Evolutionary conservation across 2,329 filamentous ascomycete genomes (phyloP), one percentile per base, ranked within the genome.

Genomic region (Didymella pomorum): DNA sequence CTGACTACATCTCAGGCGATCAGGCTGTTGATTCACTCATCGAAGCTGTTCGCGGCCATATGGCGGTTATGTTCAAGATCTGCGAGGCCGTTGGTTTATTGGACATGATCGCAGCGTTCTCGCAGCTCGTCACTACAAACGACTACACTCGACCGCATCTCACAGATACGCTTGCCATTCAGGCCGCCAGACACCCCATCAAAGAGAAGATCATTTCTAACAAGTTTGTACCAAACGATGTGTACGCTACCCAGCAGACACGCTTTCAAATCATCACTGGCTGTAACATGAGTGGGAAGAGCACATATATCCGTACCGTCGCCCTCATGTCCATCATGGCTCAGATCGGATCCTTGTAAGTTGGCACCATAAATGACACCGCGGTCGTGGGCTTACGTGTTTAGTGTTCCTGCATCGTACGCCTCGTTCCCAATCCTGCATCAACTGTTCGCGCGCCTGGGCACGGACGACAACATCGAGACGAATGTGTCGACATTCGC

Each of bases 271-370:
- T 98, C 61, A 89, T 99, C 62, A 98, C 94, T 0, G 94, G 95
- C 3, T 96, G 92, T 74, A 99, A 99, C 69, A 99, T 99, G 95
- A 96, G 92, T 67, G 95, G 74, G 0, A 99, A 98, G 75, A 96
- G 91, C 63, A 99, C 93, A 0, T 98, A 97, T 71, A 97, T 98
- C 62, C 87, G 92, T 48, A 89, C 90, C 1, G 82, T 96, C 23
- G 91, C 94, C 0, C 80, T 99, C 29, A 86, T 96, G 71, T 87
- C 90, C 43, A 87, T 99, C 57, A 97, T 99, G 93, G 92, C 92
- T 0, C 95, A 99, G 70, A 88, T 97, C 50, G 94, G 93, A 3
- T 91, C 87, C 67, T 98, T 96, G 73, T 75, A 61, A 20, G 63
- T 26, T 41, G 11, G 4, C 2, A 41, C 20, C 0, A 20, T 10